A percentile compares a stretch with the other conserved stretches of the same genome.
These are phyloP conservation scores for Logfia minima DNA, from an alignment of 129 eudicot genomes.

Conservation along the genomic window DNA sequence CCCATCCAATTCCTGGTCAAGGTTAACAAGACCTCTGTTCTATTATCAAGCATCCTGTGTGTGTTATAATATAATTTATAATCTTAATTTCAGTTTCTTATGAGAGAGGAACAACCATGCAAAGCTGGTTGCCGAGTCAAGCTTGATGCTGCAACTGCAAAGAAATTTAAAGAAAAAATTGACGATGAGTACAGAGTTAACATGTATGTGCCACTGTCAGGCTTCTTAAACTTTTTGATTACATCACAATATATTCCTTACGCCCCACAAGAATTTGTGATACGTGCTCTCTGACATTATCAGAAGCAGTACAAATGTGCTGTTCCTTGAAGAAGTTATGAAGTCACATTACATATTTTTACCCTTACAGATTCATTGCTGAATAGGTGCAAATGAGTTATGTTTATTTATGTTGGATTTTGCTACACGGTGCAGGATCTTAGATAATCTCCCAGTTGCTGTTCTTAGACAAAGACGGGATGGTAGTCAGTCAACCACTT, in stretches of 20 bases:
- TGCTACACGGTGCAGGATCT: slow-evolving; percentile 53
- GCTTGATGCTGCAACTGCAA: slow-evolving; percentile 71
- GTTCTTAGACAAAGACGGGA: slow-evolving; percentile 88
- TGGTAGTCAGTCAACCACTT: slow-evolving; percentile 69
- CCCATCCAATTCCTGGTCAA: slow-evolving; percentile 2
- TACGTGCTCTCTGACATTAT: neutral
- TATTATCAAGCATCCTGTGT: neutral
- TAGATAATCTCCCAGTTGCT: slow-evolving; percentile 95
- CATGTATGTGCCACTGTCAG: slow-evolving; percentile 51
- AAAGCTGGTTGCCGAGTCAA: slow-evolving; percentile 67
- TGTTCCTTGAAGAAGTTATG: neutral
- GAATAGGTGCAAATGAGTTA: neutral
- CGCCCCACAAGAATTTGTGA: neutral
- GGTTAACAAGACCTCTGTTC: slow-evolving; percentile 12
- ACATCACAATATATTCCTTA: neutral
- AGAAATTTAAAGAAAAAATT: slow-evolving; percentile 84
- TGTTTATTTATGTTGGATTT: slow-evolving; percentile 8
- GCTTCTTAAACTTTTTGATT: neutral
- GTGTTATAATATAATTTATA: slow-evolving; percentile 4
- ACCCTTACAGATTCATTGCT: neutral
- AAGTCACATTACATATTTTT: neutral
- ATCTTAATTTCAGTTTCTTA: slow-evolving; percentile 53
- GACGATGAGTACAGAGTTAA: slow-evolving; percentile 93
- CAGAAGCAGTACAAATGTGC: neutral
- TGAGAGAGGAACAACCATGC: slow-evolving; percentile 87